These are phyloP conservation scores for Zasmidium cellare DNA, from an alignment of 2,329 filamentous ascomycete species.

Conservation along the genomic window DNA sequence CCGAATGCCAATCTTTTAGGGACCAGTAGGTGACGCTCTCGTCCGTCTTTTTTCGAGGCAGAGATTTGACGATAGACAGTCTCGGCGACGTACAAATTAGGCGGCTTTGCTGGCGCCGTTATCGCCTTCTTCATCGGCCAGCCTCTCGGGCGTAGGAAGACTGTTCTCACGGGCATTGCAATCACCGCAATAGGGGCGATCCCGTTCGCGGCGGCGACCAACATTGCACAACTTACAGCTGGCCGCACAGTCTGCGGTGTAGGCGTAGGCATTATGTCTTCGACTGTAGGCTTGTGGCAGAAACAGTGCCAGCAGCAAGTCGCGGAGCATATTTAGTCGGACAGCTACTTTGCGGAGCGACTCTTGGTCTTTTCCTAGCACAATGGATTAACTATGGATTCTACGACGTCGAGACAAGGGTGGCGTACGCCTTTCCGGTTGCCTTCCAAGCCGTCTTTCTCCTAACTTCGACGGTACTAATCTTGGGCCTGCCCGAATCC, in stretches of 20 bases:
- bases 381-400: constrained; percentile 53
- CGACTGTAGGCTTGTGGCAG: constrained; percentile 19
- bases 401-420: constrained; percentile 35
- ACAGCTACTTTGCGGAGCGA: constrained; percentile 52
- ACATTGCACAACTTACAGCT: constrained; percentile 52
- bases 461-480: constrained; percentile 36
- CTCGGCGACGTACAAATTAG: constrained; percentile 11
- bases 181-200: constrained; percentile 45
- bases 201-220: constrained; percentile 39
- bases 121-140: constrained; percentile 12
- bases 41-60: no score
- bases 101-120: constrained; percentile 8
- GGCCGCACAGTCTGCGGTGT: constrained; percentile 52
- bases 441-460: constrained; percentile 24
- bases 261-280: constrained; percentile 4
- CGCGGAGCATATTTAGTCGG: constrained; percentile 61
- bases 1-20: constrained; percentile 4
- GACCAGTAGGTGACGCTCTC: no score
- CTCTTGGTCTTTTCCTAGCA: constrained; percentile 40
- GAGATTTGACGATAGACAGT: no score
- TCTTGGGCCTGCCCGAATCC: constrained; percentile 16
- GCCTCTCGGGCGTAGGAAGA: constrained; percentile 41
- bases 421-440: constrained; percentile 53
- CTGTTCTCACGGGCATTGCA: constrained; percentile 42
- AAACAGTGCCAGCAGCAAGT: constrained; percentile 58